A percentile compares a stretch with the other conserved stretches of the same genome.
These are phyloP conservation scores for Thielaviopsis euricoi DNA, from an alignment of 2,329 filamentous ascomycete genomes.

Conservation along the genomic window DNA sequence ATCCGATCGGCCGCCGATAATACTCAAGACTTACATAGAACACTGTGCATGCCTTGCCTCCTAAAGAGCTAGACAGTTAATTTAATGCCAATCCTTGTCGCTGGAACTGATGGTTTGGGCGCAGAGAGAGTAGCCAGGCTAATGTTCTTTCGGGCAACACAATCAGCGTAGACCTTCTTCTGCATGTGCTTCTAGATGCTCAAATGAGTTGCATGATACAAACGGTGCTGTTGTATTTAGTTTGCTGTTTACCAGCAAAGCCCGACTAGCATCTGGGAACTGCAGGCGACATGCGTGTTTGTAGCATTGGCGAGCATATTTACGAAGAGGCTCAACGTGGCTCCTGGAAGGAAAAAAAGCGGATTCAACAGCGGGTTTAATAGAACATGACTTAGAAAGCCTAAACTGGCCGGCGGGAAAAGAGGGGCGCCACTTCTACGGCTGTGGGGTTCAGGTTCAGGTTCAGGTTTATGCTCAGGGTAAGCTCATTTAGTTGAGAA, in stretches of 20 bases:
- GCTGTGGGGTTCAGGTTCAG: background rate
- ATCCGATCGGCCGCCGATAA: background rate
- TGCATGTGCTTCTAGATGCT: background rate
- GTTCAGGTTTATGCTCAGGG: too few species aligned
- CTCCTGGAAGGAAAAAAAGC: background rate
- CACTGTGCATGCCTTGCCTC: too few species aligned
- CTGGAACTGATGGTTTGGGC: background rate
- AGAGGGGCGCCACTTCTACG: background rate
- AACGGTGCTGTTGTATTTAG: background rate
- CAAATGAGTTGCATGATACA: too few species aligned
- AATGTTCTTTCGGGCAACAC: background rate
- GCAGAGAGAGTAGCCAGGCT: background rate
- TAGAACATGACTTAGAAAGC: background rate
- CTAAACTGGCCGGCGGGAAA: background rate
- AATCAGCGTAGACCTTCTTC: background rate
- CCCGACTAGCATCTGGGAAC: background rate
- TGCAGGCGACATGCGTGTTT: background rate
- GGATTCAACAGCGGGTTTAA: background rate
- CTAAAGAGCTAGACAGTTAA: too few species aligned
- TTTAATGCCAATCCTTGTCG: background rate
- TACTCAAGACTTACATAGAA: background rate
- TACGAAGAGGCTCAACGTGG: background rate
- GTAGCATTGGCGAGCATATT: background rate
- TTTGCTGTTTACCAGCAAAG: background rate
- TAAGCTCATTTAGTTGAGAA: too few species aligned